A percentile compares a stretch with the other conserved stretches of the same genome.
These are phyloP conservation scores for Nasturtium officinale DNA, from an alignment of 345 rosid genomes.

Conservation along the genomic window DNA sequence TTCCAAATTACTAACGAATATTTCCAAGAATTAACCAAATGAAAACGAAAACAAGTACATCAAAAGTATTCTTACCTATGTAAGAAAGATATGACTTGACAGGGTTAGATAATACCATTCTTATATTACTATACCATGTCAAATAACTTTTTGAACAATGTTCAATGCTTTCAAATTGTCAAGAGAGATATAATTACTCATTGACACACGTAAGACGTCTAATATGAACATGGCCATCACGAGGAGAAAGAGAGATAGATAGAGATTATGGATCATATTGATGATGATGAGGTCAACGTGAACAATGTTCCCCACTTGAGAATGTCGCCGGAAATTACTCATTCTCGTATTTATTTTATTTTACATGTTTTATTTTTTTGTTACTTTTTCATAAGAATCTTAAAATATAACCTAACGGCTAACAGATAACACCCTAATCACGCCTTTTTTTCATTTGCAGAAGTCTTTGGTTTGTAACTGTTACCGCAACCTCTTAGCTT, in stretches of 20 bases:
- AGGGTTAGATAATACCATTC: conserved; percentile 24
- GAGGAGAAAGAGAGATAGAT: conserved; percentile 18
- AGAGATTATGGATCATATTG: not conserved
- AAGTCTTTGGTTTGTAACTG: not conserved
- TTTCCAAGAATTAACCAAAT: conserved; percentile 1
- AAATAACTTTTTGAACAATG: conserved; percentile 15
- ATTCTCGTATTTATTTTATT: not conserved
- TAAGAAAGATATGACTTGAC: conserved; percentile 23
- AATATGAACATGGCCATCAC: conserved; percentile 33
- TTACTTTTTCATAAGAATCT: not conserved
- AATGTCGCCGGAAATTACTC: conserved; percentile 42
- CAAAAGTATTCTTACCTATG: conserved; percentile 12
- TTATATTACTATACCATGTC: conserved; percentile 8
- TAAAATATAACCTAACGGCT: not conserved
- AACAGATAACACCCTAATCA: conserved; percentile 6
- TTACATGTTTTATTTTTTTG: not conserved
- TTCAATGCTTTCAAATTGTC: conserved; percentile 19
- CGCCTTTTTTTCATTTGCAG: conserved; percentile 4
- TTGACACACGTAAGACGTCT: conserved; percentile 24
- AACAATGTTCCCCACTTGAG: conserved; percentile 36
- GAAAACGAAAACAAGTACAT: not conserved
- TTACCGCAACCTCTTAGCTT: not conserved
- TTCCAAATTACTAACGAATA: conserved; percentile 2
- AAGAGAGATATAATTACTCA: conserved; percentile 37
- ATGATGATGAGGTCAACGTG: conserved; percentile 34